A percentile compares a stretch with the other conserved stretches of the same genome.
phyloP scores from a whole-genome alignment of 116 monocot species.

The Trichopus zeylanicus region DNA sequence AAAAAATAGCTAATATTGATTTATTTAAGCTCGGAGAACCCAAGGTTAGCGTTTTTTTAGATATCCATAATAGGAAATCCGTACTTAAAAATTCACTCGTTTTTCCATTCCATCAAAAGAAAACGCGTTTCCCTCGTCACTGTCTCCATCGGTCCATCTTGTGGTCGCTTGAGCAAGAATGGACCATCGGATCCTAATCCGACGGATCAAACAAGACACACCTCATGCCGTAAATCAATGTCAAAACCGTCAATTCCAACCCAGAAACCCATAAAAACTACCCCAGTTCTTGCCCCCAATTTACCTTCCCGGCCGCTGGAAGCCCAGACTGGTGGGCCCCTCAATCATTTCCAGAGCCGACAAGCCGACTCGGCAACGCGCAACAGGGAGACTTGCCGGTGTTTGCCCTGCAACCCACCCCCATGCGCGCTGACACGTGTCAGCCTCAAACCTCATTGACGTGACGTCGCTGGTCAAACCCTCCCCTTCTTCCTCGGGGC shows the following conservation, averaged over 20 bases:
- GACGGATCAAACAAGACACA: neutral
- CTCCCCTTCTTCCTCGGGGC: neutral
- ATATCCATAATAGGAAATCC: too few species aligned
- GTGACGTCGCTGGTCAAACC: constrained; percentile 20
- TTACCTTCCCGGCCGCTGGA: too few species aligned
- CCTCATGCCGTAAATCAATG: too few species aligned
- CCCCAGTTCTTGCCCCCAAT: too few species aligned
- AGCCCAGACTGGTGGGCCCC: neutral
- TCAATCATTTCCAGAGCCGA: constrained; percentile 16
- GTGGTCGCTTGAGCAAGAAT: neutral
- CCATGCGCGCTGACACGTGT: constrained; percentile 28
- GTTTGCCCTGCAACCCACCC: constrained; percentile 13
- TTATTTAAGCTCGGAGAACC: too few species aligned
- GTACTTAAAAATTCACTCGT: too few species aligned
- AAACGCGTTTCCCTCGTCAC: neutral
- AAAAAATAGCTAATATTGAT: too few species aligned
- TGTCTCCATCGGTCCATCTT: neutral
- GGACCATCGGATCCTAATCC: neutral
- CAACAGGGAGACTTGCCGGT: constrained; percentile 37
- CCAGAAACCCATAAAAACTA: too few species aligned
- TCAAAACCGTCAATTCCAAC: too few species aligned
- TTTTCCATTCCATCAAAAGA: too few species aligned
- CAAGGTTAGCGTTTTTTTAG: too few species aligned
- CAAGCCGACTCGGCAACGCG: constrained; percentile 19
- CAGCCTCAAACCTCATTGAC: constrained; percentile 10